phyloP scores from a whole-genome alignment of 2,329 filamentous ascomycete species.

The Fusarium protoensiforme region DNA sequence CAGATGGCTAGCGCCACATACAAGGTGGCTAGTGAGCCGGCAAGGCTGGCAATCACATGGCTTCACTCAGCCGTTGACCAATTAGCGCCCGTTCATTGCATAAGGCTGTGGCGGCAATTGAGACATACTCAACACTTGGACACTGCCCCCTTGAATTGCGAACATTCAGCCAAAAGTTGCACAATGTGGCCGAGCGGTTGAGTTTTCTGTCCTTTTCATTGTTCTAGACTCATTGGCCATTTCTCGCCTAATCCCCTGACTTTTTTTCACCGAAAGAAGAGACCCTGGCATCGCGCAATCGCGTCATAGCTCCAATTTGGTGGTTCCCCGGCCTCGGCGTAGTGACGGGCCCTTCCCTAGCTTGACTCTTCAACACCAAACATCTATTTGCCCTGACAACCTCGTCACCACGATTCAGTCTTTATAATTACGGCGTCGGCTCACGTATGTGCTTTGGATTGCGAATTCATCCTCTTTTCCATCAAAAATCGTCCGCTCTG shows the following conservation, averaged over 20 bases:
- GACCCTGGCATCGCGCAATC: slow-evolving; percentile 30
- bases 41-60: slow-evolving; percentile 21
- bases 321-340: slow-evolving; percentile 32
- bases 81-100: background rate
- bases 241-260: background rate
- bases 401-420: background rate
- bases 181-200: slow-evolving; percentile 16
- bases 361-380: slow-evolving; percentile 18
- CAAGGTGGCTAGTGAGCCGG: background rate
- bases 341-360: slow-evolving; percentile 9
- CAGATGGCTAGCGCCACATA: slow-evolving; percentile 17
- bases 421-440: background rate
- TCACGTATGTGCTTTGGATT: background rate
- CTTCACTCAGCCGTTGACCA: background rate
- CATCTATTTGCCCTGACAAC: background rate
- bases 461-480: background rate
- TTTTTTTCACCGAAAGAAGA: background rate
- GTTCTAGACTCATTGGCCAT: background rate
- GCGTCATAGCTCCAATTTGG: slow-evolving; percentile 28
- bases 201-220: background rate
- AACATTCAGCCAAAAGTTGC: slow-evolving; percentile 19
- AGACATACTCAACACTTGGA: background rate
- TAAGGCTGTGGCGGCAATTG: slow-evolving; percentile 15
- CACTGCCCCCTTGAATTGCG: slow-evolving; percentile 8
- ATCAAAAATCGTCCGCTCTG: background rate